Conservation (phyloP, 352 stramenopile genomes). For the Phytophthora hybrid region DNA sequence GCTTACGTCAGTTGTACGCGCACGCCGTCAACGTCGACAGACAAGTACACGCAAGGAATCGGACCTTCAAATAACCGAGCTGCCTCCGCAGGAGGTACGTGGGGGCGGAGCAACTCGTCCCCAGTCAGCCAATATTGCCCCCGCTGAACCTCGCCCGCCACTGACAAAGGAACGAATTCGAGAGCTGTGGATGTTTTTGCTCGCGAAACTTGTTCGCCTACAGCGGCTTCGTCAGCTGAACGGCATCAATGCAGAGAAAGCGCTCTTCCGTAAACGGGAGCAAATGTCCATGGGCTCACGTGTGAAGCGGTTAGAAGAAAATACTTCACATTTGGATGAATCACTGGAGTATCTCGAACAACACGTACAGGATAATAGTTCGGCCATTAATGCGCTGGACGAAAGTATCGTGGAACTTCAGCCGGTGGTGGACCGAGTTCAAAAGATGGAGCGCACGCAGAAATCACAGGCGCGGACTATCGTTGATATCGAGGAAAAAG, state of each 20-base stretch:
- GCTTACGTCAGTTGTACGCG: conserved; percentile 37
- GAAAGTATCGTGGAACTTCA: conserved; percentile 50
- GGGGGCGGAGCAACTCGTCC: not conserved
- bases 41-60: conserved; percentile 38
- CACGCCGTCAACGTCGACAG: conserved; percentile 45
- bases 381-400: conserved; percentile 48
- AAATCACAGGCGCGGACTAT: conserved; percentile 53
- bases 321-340: conserved; percentile 54
- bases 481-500: conserved; percentile 64
- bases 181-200: conserved; percentile 56
- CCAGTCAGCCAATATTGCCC: not conserved
- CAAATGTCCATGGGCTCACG: conserved; percentile 74
- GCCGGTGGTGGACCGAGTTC: conserved; percentile 46
- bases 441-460: conserved; percentile 53
- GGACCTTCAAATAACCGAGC: conserved; percentile 13
- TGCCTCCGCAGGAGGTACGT: not conserved
- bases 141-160: conserved; percentile 25
- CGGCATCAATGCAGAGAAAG: conserved; percentile 55
- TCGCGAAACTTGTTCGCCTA: conserved; percentile 63
- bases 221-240: conserved; percentile 63
- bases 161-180: conserved; percentile 51
- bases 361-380: conserved; percentile 47
- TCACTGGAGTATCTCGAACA: conserved; percentile 58
- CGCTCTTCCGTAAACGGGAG: conserved; percentile 58
- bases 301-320: conserved; percentile 69